phyloP scores from a whole-genome alignment of 1,284 basidiomycete species.

The Trametes sp. region DNA sequence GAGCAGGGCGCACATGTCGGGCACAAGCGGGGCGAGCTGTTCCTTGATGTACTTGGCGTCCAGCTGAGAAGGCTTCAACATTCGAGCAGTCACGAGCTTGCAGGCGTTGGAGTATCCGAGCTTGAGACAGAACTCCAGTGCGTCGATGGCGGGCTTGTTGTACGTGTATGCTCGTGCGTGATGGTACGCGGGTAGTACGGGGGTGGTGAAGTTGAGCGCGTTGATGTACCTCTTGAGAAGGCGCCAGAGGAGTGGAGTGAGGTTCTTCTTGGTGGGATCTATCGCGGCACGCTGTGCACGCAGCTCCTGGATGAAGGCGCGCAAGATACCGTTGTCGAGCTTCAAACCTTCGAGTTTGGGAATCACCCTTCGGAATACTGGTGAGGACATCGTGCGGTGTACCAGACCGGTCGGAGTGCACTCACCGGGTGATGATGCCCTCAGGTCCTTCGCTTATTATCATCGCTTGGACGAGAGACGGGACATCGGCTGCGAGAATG shows the following conservation, averaged over 20 bases:
- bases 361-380: background rate
- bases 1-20: conserved; percentile 12
- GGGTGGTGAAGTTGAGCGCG: background rate
- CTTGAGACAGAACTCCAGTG: background rate
- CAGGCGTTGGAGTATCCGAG: background rate
- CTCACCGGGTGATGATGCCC: background rate
- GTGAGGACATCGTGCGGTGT: background rate
- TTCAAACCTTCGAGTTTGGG: background rate
- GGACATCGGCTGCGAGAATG: background rate
- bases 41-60: conserved; percentile 3
- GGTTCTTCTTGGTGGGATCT: background rate
- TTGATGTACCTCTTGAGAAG: background rate
- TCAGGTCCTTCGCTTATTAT: background rate
- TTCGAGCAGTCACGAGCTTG: background rate
- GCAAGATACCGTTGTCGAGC: background rate
- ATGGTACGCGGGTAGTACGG: background rate
- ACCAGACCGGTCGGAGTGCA: background rate
- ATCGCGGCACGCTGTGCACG: background rate
- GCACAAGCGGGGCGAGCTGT: conserved; percentile 17
- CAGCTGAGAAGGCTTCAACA: background rate
- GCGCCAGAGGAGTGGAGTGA: background rate
- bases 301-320: background rate
- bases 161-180: background rate
- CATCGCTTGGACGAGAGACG: background rate
- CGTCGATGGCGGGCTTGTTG: background rate